These are phyloP conservation scores for Globisporangium takayamanum DNA, from an alignment of 352 stramenopile genomes.

Conservation along the genomic window DNA sequence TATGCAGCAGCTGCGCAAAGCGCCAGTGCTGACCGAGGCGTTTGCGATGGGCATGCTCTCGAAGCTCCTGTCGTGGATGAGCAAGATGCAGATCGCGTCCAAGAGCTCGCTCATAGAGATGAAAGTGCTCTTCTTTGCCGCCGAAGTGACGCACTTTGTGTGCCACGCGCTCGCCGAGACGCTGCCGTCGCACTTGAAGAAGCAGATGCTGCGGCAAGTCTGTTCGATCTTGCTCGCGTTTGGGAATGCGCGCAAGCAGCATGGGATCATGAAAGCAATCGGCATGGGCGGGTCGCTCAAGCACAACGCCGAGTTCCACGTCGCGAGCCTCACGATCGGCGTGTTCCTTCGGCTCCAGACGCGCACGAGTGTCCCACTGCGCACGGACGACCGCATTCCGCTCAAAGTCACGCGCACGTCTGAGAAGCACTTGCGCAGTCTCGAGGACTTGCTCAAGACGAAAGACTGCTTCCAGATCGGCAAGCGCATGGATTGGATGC, in stretches of 20 bases:
- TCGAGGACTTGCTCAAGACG: conserved; percentile 67
- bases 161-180: conserved; percentile 48
- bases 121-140: conserved; percentile 78
- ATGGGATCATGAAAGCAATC: conserved; percentile 84
- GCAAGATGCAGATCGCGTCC: conserved; percentile 37
- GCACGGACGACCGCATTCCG: conserved; percentile 63
- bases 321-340: conserved; percentile 59
- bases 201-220: conserved; percentile 71
- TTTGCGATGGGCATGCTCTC: conserved; percentile 63
- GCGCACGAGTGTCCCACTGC: conserved; percentile 56
- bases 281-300: conserved; percentile 68
- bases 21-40: conserved; percentile 55
- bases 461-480: conserved; percentile 77
- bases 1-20: conserved; percentile 57
- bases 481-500: conserved; percentile 62
- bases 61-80: conserved; percentile 72
- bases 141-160: conserved; percentile 71
- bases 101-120: conserved; percentile 62
- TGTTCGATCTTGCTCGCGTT: conserved; percentile 54
- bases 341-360: conserved; percentile 79
- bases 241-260: conserved; percentile 64
- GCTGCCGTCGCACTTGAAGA: conserved; percentile 55
- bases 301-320: conserved; percentile 76
- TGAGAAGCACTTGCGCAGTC: conserved; percentile 61
- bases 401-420: conserved; percentile 80